Evolutionary conservation across 441 rosid genomes (phyloP).

Genomic region (Pelargonium cotyledonis): DNA sequence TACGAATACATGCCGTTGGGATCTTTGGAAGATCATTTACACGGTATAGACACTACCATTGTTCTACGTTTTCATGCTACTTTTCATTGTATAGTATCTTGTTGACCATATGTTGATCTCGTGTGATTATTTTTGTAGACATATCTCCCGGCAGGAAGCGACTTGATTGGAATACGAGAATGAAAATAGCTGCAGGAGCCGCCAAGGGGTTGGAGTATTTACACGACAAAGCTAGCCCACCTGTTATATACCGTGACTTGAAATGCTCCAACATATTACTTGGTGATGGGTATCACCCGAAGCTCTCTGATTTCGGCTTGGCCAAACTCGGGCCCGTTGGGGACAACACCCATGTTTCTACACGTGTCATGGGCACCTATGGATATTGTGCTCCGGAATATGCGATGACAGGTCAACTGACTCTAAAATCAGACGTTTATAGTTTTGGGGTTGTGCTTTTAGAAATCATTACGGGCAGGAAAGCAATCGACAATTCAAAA

Average conservation of each 20-base stretch:
- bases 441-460: constrained; percentile 95
- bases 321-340: constrained; percentile 98
- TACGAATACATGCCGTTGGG: constrained; percentile 85
- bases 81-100: too few relatives aligned
- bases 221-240: constrained; percentile 81
- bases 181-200: constrained; percentile 96
- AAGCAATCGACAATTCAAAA: constrained; percentile 75
- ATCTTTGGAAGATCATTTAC: constrained; percentile 74
- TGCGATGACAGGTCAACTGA: constrained; percentile 97
- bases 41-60: constrained; percentile 34
- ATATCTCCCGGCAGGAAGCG: constrained; percentile 57
- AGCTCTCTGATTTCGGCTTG: constrained; percentile 90
- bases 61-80: background rate
- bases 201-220: constrained; percentile 88
- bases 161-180: constrained; percentile 88
- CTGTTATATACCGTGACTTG: constrained; percentile 87
- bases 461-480: constrained; percentile 87
- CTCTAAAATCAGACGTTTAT: constrained; percentile 86
- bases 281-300: constrained; percentile 73
- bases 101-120: background rate
- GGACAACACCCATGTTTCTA: constrained; percentile 87
- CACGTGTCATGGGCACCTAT: constrained; percentile 94
- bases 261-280: constrained; percentile 91
- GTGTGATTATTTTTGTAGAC: constrained; percentile 36
- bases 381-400: constrained; percentile 74